Evolutionary conservation across 805 yeast species (phyloP).

Genomic region (Barnettozyma siamensis): DNA sequence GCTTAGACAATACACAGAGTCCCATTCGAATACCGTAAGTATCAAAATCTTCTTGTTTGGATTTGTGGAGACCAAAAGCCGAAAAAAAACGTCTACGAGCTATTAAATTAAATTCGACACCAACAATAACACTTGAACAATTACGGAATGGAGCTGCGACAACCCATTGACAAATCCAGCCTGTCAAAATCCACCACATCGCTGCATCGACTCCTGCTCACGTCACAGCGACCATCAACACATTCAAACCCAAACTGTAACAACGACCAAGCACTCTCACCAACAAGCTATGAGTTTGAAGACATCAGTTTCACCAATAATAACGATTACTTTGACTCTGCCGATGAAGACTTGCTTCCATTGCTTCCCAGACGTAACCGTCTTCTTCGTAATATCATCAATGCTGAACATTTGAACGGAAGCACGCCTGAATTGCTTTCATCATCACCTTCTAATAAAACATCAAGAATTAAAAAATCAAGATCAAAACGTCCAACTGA

Average conservation of each 20-base stretch:
- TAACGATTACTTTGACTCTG: background rate
- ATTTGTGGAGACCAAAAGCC: no score
- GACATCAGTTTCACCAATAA: constrained; percentile 7
- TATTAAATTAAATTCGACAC: no score
- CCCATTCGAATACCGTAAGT: no score
- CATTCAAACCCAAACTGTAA: background rate
- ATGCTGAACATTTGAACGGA: background rate
- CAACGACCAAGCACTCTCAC: background rate
- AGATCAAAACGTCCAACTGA: constrained; percentile 35
- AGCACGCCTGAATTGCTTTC: background rate
- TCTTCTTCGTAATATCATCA: no score
- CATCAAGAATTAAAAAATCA: background rate
- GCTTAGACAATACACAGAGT: no score
- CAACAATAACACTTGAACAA: no score
- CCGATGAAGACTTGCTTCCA: background rate
- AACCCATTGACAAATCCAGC: background rate
- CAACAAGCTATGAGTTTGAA: constrained; percentile 6
- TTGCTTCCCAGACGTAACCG: no score
- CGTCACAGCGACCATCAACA: background rate
- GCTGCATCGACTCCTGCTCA: background rate
- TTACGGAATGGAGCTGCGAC: no score
- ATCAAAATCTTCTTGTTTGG: no score
- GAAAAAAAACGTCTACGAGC: no score
- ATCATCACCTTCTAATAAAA: background rate
- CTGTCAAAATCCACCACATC: constrained; percentile 9